Conservation (phyloP, 495 filamentous ascomycete species). For the Penicillium daleae region DNA sequence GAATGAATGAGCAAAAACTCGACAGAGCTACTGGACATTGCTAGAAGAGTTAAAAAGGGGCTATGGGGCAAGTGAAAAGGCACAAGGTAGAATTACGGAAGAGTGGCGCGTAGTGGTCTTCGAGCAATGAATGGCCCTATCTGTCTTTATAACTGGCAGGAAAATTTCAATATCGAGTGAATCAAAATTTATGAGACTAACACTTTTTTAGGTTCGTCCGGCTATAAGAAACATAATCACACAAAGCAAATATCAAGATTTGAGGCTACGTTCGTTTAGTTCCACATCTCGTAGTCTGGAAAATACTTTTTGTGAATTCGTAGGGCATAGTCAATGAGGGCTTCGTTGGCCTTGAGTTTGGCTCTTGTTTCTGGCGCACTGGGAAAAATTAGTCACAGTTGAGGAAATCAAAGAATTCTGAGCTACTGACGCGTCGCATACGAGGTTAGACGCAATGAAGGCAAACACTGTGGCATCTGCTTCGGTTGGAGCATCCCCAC, state of each 20-base stretch:
- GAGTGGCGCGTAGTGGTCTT: too few species aligned
- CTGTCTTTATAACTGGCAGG: too few species aligned
- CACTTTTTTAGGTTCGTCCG: background rate
- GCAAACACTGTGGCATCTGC: slow-evolving; percentile 61
- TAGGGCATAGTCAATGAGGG: slow-evolving; percentile 58
- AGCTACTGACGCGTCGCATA: slow-evolving; percentile 57
- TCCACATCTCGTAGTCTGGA: slow-evolving; percentile 55
- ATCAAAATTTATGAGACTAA: background rate
- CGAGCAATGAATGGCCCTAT: too few species aligned
- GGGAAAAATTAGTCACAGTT: background rate
- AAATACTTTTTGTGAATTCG: slow-evolving; percentile 63
- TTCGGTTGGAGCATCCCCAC: slow-evolving; percentile 57
- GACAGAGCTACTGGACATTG: background rate
- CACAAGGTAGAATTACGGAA: too few species aligned
- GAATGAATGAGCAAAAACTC: background rate
- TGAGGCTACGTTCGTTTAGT: slow-evolving; percentile 7
- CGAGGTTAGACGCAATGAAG: slow-evolving; percentile 53
- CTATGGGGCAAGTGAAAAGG: too few species aligned
- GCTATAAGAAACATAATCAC: background rate
- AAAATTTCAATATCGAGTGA: background rate
- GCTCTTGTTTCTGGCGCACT: slow-evolving; percentile 52
- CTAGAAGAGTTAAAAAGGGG: background rate
- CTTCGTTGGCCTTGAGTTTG: slow-evolving; percentile 48
- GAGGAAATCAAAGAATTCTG: background rate
- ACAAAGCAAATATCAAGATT: too few species aligned